A percentile compares a stretch with the other conserved stretches of the same genome.
Evolutionary conservation across 2,329 filamentous ascomycete species (phyloP).

Genomic region (Fusarium goolgardi): DNA sequence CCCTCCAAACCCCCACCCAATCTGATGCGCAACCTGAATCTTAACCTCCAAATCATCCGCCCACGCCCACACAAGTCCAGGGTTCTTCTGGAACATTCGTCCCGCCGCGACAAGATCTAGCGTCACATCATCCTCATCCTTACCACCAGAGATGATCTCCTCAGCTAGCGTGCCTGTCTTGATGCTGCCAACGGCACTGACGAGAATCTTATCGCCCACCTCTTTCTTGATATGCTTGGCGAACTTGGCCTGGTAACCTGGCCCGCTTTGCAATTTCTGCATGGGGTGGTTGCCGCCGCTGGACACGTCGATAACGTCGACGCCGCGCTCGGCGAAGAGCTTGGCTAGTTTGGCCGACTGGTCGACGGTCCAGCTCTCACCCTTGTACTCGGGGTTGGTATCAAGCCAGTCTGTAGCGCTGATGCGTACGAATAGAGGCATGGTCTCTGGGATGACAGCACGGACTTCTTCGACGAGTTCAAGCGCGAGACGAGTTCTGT

Average conservation of each 20-base stretch:
- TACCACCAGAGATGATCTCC: slow-evolving; percentile 56
- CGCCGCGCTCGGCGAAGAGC: slow-evolving; percentile 71
- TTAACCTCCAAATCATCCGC: slow-evolving; percentile 64
- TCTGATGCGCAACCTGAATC: slow-evolving; percentile 64
- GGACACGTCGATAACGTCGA: slow-evolving; percentile 81
- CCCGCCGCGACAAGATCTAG: slow-evolving; percentile 64
- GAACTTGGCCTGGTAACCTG: slow-evolving; percentile 78
- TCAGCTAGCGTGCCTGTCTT: slow-evolving; percentile 59
- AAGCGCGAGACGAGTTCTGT: slow-evolving; percentile 74
- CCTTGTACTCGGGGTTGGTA: slow-evolving; percentile 61
- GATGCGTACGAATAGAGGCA: slow-evolving; percentile 79
- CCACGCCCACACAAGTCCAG: slow-evolving; percentile 65
- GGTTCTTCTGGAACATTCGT: slow-evolving; percentile 69
- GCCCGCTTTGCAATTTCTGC: slow-evolving; percentile 68
- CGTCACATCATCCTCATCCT: slow-evolving; percentile 51
- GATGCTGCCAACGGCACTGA: slow-evolving; percentile 63
- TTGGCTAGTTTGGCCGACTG: slow-evolving; percentile 73
- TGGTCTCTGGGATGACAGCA: slow-evolving; percentile 69
- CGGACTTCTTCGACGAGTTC: slow-evolving; percentile 75
- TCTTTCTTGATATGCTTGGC: slow-evolving; percentile 77
- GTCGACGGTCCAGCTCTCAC: slow-evolving; percentile 74
- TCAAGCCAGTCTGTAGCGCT: slow-evolving; percentile 83
- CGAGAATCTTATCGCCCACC: slow-evolving; percentile 68
- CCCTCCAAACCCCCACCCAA: slow-evolving; percentile 67
- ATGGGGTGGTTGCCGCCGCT: slow-evolving; percentile 71